Evolutionary conservation across 2,329 filamentous ascomycete genomes (phyloP).

Genomic region (Diatrype stigma): DNA sequence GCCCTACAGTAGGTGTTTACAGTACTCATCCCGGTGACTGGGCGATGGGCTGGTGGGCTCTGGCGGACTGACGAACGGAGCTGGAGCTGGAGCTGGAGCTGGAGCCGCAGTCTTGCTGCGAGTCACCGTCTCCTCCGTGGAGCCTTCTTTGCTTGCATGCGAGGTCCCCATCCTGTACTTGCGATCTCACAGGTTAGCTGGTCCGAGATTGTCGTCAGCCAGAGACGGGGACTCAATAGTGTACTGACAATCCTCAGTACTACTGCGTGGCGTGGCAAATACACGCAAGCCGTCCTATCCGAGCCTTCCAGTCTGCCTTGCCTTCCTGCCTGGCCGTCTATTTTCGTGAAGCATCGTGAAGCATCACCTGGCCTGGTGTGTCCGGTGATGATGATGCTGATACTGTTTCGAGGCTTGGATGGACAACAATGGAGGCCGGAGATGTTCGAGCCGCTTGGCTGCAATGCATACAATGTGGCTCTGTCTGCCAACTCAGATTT

Average conservation of each 20-base stretch:
- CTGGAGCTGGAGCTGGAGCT: not conserved
- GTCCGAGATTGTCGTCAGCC: too few relatives aligned
- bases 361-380: too few relatives aligned
- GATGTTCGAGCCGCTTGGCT: not conserved
- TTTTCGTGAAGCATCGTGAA: too few relatives aligned
- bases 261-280: not conserved
- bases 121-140: not conserved
- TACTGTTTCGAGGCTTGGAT: too few relatives aligned
- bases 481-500: not conserved
- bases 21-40: not conserved
- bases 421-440: not conserved
- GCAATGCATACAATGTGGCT: not conserved
- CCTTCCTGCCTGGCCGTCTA: too few relatives aligned
- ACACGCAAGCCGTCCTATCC: not conserved
- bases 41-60: not conserved
- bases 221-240: not conserved
- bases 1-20: too few relatives aligned
- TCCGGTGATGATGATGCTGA: too few relatives aligned
- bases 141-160: not conserved
- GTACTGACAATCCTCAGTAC: not conserved
- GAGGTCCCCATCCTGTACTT: not conserved
- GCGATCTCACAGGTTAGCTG: not conserved
- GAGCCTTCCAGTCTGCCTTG: too few relatives aligned
- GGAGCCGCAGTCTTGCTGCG: not conserved
- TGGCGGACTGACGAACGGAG: not conserved